Evolutionary conservation across 1,284 basidiomycete genomes (phyloP).

Genomic region (Pulchroboletus neoregius): DNA sequence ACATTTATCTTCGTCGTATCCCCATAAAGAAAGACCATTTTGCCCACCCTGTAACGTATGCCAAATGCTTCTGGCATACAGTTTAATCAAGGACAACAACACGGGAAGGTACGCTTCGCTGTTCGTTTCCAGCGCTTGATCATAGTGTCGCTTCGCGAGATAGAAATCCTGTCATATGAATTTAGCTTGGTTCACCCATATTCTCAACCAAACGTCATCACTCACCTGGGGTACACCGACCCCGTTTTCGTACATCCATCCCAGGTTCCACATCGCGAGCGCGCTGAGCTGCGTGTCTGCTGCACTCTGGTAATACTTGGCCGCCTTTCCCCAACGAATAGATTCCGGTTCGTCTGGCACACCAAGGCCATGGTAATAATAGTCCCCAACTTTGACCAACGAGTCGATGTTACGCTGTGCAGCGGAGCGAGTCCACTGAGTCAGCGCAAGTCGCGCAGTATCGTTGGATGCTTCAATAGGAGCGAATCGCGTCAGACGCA

Average conservation of each 20-base stretch:
- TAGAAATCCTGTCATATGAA: conserved; percentile 78
- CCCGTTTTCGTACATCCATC: conserved; percentile 99
- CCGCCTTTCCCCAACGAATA: conserved; percentile 79
- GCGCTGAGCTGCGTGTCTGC: conserved; percentile 89
- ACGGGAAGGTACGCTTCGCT: conserved; percentile 88
- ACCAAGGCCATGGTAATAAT: conserved; percentile 88
- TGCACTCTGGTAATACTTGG: conserved; percentile 89
- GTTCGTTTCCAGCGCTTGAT: conserved; percentile 84
- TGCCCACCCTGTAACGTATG: conserved; percentile 69
- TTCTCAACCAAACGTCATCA: conserved; percentile 3
- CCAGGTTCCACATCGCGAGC: conserved; percentile 97
- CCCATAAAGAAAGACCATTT: conserved; percentile 62
- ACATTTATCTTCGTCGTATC: conserved; percentile 47
- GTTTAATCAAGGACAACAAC: conserved; percentile 73
- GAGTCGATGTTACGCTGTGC: conserved; percentile 93
- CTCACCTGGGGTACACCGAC: conserved; percentile 80
- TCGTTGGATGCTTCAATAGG: conserved; percentile 68
- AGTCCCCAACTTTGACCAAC: conserved; percentile 94
- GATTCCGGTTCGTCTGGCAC: conserved; percentile 59
- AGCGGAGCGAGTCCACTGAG: conserved; percentile 93
- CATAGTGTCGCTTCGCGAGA: conserved; percentile 95
- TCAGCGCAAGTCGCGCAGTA: conserved; percentile 78
- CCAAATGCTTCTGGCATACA: conserved; percentile 85
- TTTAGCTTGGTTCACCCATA: not conserved
- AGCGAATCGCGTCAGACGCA: conserved; percentile 66